A percentile compares a stretch with the other conserved stretches of the same genome.
phyloP scores from a whole-genome alignment of 139 green algal species.

The Ettlia oleoabundans region DNA sequence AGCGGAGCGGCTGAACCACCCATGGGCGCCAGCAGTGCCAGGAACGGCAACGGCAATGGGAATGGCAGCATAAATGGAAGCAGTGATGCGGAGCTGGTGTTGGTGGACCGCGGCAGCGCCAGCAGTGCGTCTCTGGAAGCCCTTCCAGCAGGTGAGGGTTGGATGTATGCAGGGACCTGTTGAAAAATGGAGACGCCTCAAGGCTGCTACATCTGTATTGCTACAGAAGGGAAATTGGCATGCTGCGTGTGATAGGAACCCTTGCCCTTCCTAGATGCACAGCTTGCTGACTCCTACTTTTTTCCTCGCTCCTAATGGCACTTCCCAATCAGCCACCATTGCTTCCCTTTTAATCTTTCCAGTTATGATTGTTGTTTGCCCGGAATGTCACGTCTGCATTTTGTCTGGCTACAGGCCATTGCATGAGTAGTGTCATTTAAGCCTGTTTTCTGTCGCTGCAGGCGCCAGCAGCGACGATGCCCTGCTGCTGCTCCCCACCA shows the following conservation, averaged over 20 bases:
- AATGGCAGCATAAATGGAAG: conserved; percentile 23
- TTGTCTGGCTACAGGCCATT: too few relatives aligned
- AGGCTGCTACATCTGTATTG: background rate
- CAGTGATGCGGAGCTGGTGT: conserved; percentile 7
- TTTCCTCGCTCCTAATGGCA: too few relatives aligned
- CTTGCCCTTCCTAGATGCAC: background rate
- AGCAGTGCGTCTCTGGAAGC: conserved; percentile 10
- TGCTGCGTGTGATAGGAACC: too few relatives aligned
- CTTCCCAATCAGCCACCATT: too few relatives aligned
- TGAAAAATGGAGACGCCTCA: background rate
- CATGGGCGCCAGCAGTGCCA: background rate
- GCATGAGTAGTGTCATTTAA: background rate
- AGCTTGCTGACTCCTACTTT: too few relatives aligned
- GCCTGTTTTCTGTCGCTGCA: background rate
- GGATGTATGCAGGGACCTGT: background rate
- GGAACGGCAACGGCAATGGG: conserved; percentile 10
- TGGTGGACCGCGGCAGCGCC: conserved; percentile 5
- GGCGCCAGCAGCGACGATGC: conserved; percentile 21
- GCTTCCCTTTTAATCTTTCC: too few relatives aligned
- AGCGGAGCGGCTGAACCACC: background rate
- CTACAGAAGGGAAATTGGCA: too few relatives aligned
- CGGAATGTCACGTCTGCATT: too few relatives aligned
- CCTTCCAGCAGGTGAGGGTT: background rate
- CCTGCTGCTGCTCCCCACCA: conserved; percentile 42
- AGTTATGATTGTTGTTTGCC: too few relatives aligned